Conservation (phyloP, 139 green algal genomes). For the Coelastrella sp. region DNA sequence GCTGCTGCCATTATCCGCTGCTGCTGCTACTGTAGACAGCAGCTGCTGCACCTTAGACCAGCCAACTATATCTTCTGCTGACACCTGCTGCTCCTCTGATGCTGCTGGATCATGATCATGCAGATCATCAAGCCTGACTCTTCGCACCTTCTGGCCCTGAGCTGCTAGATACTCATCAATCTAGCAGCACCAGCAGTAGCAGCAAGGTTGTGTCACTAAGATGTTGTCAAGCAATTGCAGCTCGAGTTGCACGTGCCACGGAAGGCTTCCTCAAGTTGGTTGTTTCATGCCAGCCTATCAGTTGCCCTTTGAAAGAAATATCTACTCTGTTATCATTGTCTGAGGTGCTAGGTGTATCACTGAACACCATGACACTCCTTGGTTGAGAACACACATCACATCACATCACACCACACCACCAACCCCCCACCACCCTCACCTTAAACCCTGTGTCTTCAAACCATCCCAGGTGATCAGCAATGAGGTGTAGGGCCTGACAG, state of each 20-base stretch:
- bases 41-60: constrained; percentile 49
- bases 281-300: no score
- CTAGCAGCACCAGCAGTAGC: constrained; percentile 3
- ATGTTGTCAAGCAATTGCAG: no score
- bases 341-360: no score
- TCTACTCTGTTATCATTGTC: no score
- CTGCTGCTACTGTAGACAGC: constrained; percentile 32
- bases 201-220: neutral
- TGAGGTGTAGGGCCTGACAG: constrained; percentile 49
- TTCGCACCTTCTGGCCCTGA: constrained; percentile 21
- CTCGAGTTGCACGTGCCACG: no score
- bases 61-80: constrained; percentile 40
- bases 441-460: constrained; percentile 55
- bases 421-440: no score
- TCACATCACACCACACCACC: no score
- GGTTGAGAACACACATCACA: no score
- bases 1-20: neutral
- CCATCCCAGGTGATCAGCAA: constrained; percentile 67
- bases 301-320: no score
- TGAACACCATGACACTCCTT: no score
- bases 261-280: no score
- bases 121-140: neutral
- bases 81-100: constrained; percentile 19
- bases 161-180: constrained; percentile 34
- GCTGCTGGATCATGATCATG: neutral